Conservation (phyloP, 2,329 filamentous ascomycete genomes). For the Emericellopsis atlantica region DNA sequence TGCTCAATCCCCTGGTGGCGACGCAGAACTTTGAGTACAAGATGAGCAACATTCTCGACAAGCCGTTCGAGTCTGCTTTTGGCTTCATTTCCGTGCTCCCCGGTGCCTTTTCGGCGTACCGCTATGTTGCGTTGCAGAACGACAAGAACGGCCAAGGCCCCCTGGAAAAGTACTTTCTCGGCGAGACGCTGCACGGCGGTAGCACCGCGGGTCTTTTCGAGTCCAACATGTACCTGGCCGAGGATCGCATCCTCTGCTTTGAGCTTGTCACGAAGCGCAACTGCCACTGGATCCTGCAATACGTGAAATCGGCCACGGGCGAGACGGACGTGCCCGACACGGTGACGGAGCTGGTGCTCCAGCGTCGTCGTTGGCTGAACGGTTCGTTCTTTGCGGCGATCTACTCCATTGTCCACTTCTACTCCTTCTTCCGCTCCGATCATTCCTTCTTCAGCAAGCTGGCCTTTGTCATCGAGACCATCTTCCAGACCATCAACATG, state of each 20-base stretch:
- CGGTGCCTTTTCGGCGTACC: slow-evolving; percentile 96
- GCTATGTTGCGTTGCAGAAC: slow-evolving; percentile 88
- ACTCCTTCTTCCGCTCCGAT: slow-evolving; percentile 88
- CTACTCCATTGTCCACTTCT: slow-evolving; percentile 89
- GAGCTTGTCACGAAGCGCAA: slow-evolving; percentile 96
- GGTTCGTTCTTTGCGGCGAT: slow-evolving; percentile 97
- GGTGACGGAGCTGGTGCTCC: slow-evolving; percentile 88
- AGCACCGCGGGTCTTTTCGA: slow-evolving; percentile 93
- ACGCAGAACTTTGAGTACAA: slow-evolving; percentile 99
- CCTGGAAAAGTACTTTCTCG: slow-evolving; percentile 91
- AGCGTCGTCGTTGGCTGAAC: slow-evolving; percentile 94
- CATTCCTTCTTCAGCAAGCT: slow-evolving; percentile 81
- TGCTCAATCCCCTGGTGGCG: slow-evolving; percentile 86
- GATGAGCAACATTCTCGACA: slow-evolving; percentile 98
- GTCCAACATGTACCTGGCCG: slow-evolving; percentile 97
- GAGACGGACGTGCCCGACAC: slow-evolving; percentile 95
- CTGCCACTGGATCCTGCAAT: slow-evolving; percentile 93
- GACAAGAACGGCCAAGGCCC: slow-evolving; percentile 91
- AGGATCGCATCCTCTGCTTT: slow-evolving; percentile 98
- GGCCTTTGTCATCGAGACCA: slow-evolving; percentile 83
- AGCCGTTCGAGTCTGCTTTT: slow-evolving; percentile 92
- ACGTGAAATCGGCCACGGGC: slow-evolving; percentile 93
- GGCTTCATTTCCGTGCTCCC: slow-evolving; percentile 96
- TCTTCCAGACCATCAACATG: slow-evolving; percentile 93
- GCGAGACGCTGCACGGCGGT: slow-evolving; percentile 89